phyloP scores from a whole-genome alignment of 345 rosid species.

The Syzygium oleosum region DNA sequence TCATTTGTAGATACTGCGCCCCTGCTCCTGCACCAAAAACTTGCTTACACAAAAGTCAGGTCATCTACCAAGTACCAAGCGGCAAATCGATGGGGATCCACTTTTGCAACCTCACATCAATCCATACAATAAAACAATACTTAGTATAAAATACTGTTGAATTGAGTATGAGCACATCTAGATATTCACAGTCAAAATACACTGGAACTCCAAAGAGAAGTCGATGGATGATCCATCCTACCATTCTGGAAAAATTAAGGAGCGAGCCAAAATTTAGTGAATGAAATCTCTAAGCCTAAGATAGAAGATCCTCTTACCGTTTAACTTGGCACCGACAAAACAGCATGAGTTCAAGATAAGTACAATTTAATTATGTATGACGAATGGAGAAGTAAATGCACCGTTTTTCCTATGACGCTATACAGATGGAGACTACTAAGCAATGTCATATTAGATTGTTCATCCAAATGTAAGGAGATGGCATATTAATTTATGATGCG shows the following conservation, averaged over 20 bases:
- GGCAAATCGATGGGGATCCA: not conserved
- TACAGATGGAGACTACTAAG: no score
- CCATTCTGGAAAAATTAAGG: not conserved
- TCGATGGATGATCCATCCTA: not conserved
- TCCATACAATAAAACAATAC: not conserved
- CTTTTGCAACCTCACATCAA: not conserved
- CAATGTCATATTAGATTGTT: no score
- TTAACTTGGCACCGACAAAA: not conserved
- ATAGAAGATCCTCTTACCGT: not conserved
- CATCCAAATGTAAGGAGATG: no score
- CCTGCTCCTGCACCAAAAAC: not conserved
- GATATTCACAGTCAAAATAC: no score
- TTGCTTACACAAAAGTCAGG: no score
- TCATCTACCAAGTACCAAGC: not conserved
- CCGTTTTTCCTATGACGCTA: no score
- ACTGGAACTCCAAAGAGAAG: not conserved
- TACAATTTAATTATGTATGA: no score
- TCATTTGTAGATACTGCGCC: not conserved
- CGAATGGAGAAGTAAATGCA: no score
- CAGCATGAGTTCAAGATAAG: not conserved
- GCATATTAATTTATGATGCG: no score
- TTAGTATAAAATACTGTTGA: no score
- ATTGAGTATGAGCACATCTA: no score
- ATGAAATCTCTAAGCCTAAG: not conserved
- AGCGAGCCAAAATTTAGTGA: not conserved